Evolutionary conservation across 768 basidiomycete species (phyloP), one percentile per base, ranked within the genome.

Genomic region (Trametes punicea): DNA sequence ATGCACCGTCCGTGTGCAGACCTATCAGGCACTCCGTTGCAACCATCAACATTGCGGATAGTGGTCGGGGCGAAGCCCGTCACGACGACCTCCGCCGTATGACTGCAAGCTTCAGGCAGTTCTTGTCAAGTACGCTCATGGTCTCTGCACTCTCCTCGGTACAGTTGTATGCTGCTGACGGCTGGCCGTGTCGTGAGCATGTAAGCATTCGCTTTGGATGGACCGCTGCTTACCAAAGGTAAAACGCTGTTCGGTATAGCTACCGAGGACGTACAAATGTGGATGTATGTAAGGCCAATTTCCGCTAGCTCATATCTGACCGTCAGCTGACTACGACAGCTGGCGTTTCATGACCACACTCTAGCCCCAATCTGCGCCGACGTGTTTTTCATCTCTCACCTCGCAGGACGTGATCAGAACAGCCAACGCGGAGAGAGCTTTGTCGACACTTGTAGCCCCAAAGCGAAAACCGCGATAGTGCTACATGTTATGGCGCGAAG

Each of bases 251-350:
- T 44, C 42, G 42, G 42, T 5, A 54, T 13, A 54, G 36, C 31
- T 38, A 18, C 52, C 52, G 52, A 54, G 27, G 44, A 54, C 52
- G 52, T 54, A 54, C 52, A 39, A 29, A 21, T 7, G 16, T 26
- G 31, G 16, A 15, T 6, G 41, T 18, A 9, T 26, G 20, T 25
- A 25, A 6, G n/a, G 42, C 25, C 25, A 13, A 13, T 44, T 9
- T 15, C 42, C 25, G 42, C 42, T 44, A 25, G 36, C n/a, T 38
- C 36, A 18, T 16, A 26, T 21, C 15, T 26, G 25, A 26, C 23
- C 11, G 11, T 26, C 42, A 21, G 42, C 42, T 44, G 42, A 44
- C 42, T 25, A 25, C n/a, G 42, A 26, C 10, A n/a, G 18, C 7
- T 40, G 8, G 30, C 21, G 41, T 52, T 44, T 52, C 51, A 52